Conservation (phyloP, 2,329 filamentous ascomycete genomes). For the Fusarium nygamai region DNA sequence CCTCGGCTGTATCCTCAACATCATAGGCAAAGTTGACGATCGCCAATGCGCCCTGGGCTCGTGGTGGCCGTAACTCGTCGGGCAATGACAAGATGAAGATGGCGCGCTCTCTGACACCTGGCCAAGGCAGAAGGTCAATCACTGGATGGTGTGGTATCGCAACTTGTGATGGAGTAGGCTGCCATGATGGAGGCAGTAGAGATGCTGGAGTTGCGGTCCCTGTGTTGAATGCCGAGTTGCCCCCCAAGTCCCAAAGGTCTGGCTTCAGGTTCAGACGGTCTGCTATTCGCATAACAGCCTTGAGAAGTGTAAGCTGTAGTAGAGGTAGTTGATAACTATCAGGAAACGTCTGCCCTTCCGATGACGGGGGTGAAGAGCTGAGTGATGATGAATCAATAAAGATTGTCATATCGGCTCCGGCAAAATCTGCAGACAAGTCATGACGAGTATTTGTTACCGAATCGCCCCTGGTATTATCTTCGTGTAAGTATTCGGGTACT, state of each 20-base stretch:
- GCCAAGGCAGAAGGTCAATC: constrained; percentile 68
- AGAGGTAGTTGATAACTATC: constrained; percentile 62
- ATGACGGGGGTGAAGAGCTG: constrained; percentile 26
- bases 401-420: constrained; percentile 19
- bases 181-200: constrained; percentile 58
- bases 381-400: constrained; percentile 38
- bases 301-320: constrained; percentile 59
- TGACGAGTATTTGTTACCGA: neutral
- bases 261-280: constrained; percentile 55
- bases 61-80: constrained; percentile 56
- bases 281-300: constrained; percentile 59
- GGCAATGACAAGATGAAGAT: constrained; percentile 63
- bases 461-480: constrained; percentile 8
- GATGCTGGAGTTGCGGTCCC: constrained; percentile 44
- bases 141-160: constrained; percentile 65
- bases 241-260: constrained; percentile 57
- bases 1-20: constrained; percentile 64
- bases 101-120: constrained; percentile 61
- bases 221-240: constrained; percentile 58
- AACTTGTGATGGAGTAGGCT: constrained; percentile 61
- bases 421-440: neutral
- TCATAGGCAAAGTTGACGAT: constrained; percentile 65
- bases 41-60: constrained; percentile 57
- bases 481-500: constrained; percentile 16
- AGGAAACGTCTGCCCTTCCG: constrained; percentile 44